Conservation (phyloP, 306 rosid genomes). For the Cicer pinnatifidum region DNA sequence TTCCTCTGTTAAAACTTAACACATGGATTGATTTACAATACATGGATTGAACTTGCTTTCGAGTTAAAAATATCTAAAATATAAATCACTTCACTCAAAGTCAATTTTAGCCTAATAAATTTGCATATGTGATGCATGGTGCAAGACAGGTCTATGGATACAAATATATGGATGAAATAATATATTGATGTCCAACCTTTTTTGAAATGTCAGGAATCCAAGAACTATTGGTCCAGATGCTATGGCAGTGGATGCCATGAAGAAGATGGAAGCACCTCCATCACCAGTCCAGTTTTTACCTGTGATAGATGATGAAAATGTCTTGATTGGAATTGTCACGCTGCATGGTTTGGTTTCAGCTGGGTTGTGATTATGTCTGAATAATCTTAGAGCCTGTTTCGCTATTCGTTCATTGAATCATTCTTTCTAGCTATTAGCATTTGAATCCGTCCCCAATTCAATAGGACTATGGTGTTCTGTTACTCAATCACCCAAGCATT, state of each 20-base stretch:
- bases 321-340: constrained; percentile 91
- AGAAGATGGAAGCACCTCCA: constrained; percentile 98
- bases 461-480: constrained; percentile 31
- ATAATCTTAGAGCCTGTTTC: constrained; percentile 1
- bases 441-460: constrained; percentile 25
- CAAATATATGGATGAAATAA: not conserved
- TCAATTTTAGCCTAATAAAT: not conserved
- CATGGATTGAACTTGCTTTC: not conserved
- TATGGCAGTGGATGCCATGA: constrained; percentile 96
- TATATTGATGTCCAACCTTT: constrained; percentile 24
- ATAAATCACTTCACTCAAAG: not conserved
- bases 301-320: constrained; percentile 62
- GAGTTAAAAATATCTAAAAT: not conserved
- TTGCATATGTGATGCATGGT: not conserved
- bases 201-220: constrained; percentile 62
- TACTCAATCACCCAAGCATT: not conserved
- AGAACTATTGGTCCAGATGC: constrained; percentile 77
- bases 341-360: constrained; percentile 94
- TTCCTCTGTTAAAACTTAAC: not conserved
- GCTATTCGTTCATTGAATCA: constrained; percentile 23
- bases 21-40: not conserved
- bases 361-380: constrained; percentile 60
- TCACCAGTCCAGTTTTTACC: constrained; percentile 97
- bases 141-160: not conserved
- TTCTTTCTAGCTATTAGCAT: constrained; percentile 44